phyloP scores from a whole-genome alignment of 2,329 filamentous ascomycete species.

The Pseudocercospora ulei region DNA sequence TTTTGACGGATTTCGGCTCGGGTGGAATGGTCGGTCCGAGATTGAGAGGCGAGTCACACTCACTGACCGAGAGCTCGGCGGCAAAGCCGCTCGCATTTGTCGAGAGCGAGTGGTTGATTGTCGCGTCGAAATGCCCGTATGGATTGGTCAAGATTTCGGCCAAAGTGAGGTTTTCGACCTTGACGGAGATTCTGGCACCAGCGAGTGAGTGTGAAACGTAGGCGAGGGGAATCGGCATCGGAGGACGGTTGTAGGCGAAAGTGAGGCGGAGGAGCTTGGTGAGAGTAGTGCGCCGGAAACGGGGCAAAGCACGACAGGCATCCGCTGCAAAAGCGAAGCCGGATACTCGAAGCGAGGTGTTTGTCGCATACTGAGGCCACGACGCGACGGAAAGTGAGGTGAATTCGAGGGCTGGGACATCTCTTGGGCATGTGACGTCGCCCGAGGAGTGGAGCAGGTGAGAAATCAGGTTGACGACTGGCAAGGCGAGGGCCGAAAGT shows the following conservation, averaged over 20 bases:
- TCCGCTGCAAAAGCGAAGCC: constrained; percentile 3
- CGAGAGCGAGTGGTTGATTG: background rate
- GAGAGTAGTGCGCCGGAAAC: background rate
- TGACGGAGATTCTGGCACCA: background rate
- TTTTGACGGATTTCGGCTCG: background rate
- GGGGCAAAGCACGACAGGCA: background rate
- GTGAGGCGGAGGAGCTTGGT: background rate
- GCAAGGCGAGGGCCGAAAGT: too few relatives aligned
- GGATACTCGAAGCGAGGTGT: constrained; percentile 1
- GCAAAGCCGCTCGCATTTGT: background rate
- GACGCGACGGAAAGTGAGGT: too few relatives aligned
- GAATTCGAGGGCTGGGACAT: too few relatives aligned
- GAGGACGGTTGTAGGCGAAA: background rate
- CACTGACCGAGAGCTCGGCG: background rate
- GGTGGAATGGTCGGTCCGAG: background rate
- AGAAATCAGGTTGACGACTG: too few relatives aligned
- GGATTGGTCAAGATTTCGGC: constrained; percentile 2
- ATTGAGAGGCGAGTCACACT: background rate
- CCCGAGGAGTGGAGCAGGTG: too few relatives aligned
- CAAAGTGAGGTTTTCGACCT: background rate
- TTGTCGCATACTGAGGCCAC: too few relatives aligned
- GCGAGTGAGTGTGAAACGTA: constrained; percentile 1
- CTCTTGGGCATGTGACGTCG: too few relatives aligned
- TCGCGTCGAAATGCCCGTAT: constrained; percentile 10
- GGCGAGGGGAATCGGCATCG: background rate